Evolutionary conservation across 495 filamentous ascomycete genomes (phyloP), one percentile per base, ranked within the genome.

Genomic region (Penicillium fimorum): DNA sequence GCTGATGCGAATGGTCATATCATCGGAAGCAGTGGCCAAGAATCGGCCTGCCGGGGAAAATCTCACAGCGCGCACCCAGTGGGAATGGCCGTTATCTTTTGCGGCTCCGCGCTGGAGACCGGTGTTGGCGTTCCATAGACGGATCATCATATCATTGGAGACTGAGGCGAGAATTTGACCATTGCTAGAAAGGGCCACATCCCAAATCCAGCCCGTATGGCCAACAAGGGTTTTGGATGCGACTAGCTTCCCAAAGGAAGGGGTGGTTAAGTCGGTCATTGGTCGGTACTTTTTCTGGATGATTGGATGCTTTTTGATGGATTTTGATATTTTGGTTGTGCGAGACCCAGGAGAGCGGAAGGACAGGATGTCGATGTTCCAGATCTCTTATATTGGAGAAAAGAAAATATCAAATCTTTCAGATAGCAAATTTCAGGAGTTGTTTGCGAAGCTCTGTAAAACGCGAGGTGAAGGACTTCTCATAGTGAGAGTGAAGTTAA

Each of bases 111-210:
- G 52, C 30, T 54, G 52, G 29, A 38, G 52, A 12, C 52, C 52
- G 20, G 52, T 54, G 9, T 46, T 46, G 52, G 42, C 30, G 52
- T 54, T 54, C 52, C 52, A 54, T 30, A 54, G 32, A 8, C 52
- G 52, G 22, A 54, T 54, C 41, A 44, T 54, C 52, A 54, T 54
- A 32, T 54, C 52, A 18, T 54, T 54, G 18, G 52, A 54, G 22
- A 54, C 43, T 15, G 52, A 54, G 42, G 52, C 52, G 22, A 54
- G 52, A 13, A 51, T 41, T 54, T 54, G 42, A 2, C 52, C 32
- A 54, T 54, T 47, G 42, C 22, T 13, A 1, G 52, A 54, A 4
- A 25, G 42, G 2, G 52, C 12, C 4, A 54, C 52, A 33, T 54
- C 52, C 52, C 52, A 54, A 32, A 54, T 40, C 42, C 43, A 54